These are phyloP conservation scores for Solanum clarkiae DNA, from an alignment of 257 asterid species.

Conservation along the genomic window DNA sequence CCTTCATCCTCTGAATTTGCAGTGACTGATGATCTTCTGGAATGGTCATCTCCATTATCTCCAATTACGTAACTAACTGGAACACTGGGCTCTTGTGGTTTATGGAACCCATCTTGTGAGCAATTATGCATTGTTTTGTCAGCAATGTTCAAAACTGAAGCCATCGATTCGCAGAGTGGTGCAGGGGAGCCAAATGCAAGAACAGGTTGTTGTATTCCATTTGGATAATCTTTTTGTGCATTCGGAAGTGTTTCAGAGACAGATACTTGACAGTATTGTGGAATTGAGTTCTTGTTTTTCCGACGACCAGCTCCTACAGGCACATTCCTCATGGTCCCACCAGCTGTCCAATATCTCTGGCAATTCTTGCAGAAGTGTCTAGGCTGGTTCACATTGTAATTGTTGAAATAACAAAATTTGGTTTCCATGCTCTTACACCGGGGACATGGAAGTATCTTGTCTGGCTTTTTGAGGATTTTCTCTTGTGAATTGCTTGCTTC, in stretches of 20 bases:
- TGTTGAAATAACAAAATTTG: slow-evolving; percentile 89
- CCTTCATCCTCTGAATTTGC: slow-evolving; percentile 38
- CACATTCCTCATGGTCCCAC: slow-evolving; percentile 96
- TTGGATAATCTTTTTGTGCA: slow-evolving; percentile 26
- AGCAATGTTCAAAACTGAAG: slow-evolving; percentile 45
- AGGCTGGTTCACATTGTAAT: slow-evolving; percentile 92
- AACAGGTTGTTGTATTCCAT: slow-evolving; percentile 35
- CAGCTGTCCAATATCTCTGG: slow-evolving; percentile 99
- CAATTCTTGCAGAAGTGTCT: slow-evolving; percentile 93
- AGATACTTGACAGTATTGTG: slow-evolving; percentile 48
- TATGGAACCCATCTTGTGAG: slow-evolving; percentile 28
- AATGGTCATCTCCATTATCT: slow-evolving; percentile 32
- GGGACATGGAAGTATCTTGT: slow-evolving; percentile 91
- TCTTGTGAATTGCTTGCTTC: slow-evolving; percentile 49
- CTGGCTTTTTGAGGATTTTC: slow-evolving; percentile 73
- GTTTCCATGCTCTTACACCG: slow-evolving; percentile 99
- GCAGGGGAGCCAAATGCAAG: slow-evolving; percentile 59
- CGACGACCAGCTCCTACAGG: slow-evolving; percentile 98
- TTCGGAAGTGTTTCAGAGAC: slow-evolving; percentile 33
- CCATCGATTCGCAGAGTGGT: slow-evolving; percentile 69
- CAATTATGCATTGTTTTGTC: slow-evolving; percentile 25
- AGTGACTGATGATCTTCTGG: slow-evolving; percentile 25
- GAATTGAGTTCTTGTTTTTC: slow-evolving; percentile 54
- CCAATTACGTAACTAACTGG: slow-evolving; percentile 17
- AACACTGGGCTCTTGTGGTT: slow-evolving; percentile 22